Base-by-base conservation (phyloP, 108 stramenopile species). In the Skeletonema marinoi region DNA sequence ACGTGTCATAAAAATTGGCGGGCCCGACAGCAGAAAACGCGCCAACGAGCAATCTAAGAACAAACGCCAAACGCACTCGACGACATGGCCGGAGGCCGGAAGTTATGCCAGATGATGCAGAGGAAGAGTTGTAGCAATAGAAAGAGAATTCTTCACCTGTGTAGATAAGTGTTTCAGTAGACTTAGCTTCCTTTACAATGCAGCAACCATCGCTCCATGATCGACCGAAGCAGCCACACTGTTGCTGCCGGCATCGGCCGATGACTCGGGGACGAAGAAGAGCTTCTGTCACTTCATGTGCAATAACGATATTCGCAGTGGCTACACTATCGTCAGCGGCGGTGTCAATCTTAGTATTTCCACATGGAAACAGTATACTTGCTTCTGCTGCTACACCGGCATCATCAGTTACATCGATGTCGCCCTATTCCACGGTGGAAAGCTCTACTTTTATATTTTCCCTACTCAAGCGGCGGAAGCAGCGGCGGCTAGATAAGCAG, bases 401-500 rank as follows among this genome's bases (percentile, higher is more conserved):
- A 25, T 21, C 54, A 29, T 21, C 54, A 29, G 44, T 46, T 46
- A 4, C 5, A n/a, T 46, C 44, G 1, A 4, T 46, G 14, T 46
- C 44, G 44, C 16, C 44, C 44, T 46, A 46, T 46, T n/a, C 14
- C 44, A n/a, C 44, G 16, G 44, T n/a, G 44, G 44, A 46, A 4
- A 46, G 44, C 44, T 6, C 25, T 2, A 25, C 54, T 10, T 64
- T 64, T 64, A 21, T 64, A 21, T 64, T 64, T 61, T 61, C 60
- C 63, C 38, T 64, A 1, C 63, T 64, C 19, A 64, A 64, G 38
- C 33, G 63, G 7, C 63, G 63, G 63, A 35, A 39, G 36, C 41
- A 39, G 7, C 19, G 21, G n/a, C 63, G 33, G 9, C 7, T 35
- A 35, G 63, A 19, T 4, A 39, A 38, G 63, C 60, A 31, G 21